Evolutionary conservation across 192 early-diverging fungal species (phyloP), one percentile per base, ranked within the genome.

Genomic region (Podila minutissima): DNA sequence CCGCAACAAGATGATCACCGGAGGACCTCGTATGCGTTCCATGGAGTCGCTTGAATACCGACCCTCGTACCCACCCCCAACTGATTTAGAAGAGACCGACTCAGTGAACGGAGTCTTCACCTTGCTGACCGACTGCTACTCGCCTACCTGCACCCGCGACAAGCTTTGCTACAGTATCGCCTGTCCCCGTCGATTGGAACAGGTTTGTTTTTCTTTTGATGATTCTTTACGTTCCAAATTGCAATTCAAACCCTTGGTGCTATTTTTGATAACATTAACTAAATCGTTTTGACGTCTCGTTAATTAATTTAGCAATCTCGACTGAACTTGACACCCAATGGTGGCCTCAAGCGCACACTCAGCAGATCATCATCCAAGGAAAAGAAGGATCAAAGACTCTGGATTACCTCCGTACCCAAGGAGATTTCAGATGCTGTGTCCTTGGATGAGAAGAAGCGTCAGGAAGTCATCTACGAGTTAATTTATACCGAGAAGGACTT

Each of bases 391-490:
- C 87, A 93, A 59, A 89, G 90, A 62, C 84, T 94, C 64, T 99
- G 97, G 97, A 89, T 91, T 37, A 92, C 88, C 57, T 91, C 92
- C 5, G 96, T 97, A 19, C 90, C 96, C 17, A 86, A 87, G 71
- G 87, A 90, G 17, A 85, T 97, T 31, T 74, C 91, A 9, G 90
- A 92, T 64, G 87, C 89, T 0, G 86, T 96, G 7, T 91, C 91
- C 19, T 84, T 90, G 46, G 70, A 88, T 37, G 96, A 99, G 74
- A 89, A 92, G 62, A 94, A 95, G 71, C 90, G 97, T 0, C 97
- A 99, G 74, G 96, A 99, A 83, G 89, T 91, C 46, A 94, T 99
- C 74, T 97, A 92, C 74, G 97, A 99, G 84, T 69, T 98, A 57
- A 93, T 97, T 35, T 91, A 95, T 50, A 96, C 93, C 7, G 95